These are phyloP conservation scores for Eutrema japonicum DNA, from an alignment of 345 rosid species.

Conservation along the genomic window DNA sequence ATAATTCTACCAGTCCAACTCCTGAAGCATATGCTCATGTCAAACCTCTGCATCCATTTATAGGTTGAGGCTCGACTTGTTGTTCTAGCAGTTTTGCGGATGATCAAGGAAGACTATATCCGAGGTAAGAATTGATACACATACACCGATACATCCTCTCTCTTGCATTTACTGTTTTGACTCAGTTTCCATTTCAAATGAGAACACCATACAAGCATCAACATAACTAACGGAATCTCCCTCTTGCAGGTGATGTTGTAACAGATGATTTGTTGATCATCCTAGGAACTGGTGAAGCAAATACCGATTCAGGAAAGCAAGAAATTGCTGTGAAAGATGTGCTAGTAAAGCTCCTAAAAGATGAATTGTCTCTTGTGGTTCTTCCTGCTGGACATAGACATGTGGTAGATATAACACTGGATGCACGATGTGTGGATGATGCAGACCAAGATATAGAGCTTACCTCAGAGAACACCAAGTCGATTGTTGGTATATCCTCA, in stretches of 20 bases:
- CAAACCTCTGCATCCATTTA: slow-evolving; percentile 38
- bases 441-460: slow-evolving; percentile 34
- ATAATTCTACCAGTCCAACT: slow-evolving; percentile 25
- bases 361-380: slow-evolving; percentile 76
- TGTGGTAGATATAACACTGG: slow-evolving; percentile 19
- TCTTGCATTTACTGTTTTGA: slow-evolving; percentile 4
- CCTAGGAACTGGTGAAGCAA: slow-evolving; percentile 54
- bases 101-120: slow-evolving; percentile 82
- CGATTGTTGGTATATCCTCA: slow-evolving; percentile 44
- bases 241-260: slow-evolving; percentile 60
- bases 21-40: slow-evolving; percentile 21
- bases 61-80: slow-evolving; percentile 95
- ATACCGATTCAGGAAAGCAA: slow-evolving; percentile 38
- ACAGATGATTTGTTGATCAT: slow-evolving; percentile 76
- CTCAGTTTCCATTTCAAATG: not conserved
- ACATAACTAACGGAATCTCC: slow-evolving; percentile 23
- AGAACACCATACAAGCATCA: not conserved
- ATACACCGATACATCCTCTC: not conserved
- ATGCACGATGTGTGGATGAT: slow-evolving; percentile 27
- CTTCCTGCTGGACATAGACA: slow-evolving; percentile 45
- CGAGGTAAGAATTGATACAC: slow-evolving; percentile 50
- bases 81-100: slow-evolving; percentile 81
- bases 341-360: slow-evolving; percentile 58
- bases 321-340: slow-evolving; percentile 56
- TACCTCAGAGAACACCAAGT: slow-evolving; percentile 34